Evolutionary conservation across 2,329 filamentous ascomycete species (phyloP).

Genomic region (Lecanicillium sp.): DNA sequence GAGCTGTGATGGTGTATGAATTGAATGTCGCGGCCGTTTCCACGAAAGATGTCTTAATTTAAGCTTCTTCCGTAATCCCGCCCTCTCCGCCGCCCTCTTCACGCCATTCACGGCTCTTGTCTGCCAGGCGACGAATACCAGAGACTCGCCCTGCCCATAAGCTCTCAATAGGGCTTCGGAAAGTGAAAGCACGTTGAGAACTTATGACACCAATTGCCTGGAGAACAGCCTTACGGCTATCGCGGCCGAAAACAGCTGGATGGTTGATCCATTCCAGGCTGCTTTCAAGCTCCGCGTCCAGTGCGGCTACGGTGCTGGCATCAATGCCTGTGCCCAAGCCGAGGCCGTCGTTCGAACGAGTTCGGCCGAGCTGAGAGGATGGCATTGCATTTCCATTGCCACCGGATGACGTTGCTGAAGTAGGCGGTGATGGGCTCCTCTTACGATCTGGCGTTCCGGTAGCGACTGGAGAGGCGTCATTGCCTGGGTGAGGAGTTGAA

Average conservation of each 20-base stretch:
- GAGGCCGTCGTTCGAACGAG: constrained; percentile 49
- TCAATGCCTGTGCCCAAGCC: constrained; percentile 71
- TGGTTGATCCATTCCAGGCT: constrained; percentile 97
- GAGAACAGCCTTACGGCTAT: constrained; percentile 89
- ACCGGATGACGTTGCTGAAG: constrained; percentile 36
- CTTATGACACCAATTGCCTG: constrained; percentile 96
- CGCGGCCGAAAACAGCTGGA: constrained; percentile 86
- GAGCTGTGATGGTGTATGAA: too few species aligned
- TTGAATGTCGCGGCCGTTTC: too few species aligned
- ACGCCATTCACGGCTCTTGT: constrained; percentile 84
- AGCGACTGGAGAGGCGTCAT: constrained; percentile 34
- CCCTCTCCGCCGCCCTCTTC: constrained; percentile 72
- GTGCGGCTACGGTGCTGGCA: constrained; percentile 66
- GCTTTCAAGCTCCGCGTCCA: constrained; percentile 84
- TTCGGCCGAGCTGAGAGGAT: constrained; percentile 35
- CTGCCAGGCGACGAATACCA: constrained; percentile 74
- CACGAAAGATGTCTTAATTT: too few species aligned
- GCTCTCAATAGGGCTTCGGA: constrained; percentile 79
- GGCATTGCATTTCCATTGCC: constrained; percentile 28
- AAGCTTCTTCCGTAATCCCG: constrained; percentile 53
- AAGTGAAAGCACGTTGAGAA: constrained; percentile 88
- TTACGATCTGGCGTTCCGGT: constrained; percentile 45
- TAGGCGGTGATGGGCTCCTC: constrained; percentile 45
- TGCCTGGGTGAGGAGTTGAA: constrained; percentile 38
- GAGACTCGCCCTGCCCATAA: constrained; percentile 79